phyloP scores from a whole-genome alignment of 768 basidiomycete genomes.

The Lentinula aciculospora region DNA sequence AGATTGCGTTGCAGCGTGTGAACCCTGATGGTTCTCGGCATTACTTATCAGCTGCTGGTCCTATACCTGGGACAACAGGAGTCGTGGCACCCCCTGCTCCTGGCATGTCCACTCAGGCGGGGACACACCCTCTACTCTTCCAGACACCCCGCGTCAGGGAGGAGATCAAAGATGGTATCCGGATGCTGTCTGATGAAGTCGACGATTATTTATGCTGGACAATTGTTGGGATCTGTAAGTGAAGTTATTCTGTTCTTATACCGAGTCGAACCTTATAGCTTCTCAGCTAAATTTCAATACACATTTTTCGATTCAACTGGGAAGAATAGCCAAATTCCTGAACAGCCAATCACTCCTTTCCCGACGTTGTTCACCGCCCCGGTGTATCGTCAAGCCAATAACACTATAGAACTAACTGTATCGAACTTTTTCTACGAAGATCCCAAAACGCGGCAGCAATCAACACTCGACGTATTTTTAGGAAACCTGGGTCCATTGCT shows the following conservation, averaged over 20 bases:
- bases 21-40: constrained; percentile 79
- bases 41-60: constrained; percentile 86
- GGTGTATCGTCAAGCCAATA: constrained; percentile 59
- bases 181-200: constrained; percentile 78
- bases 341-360: constrained; percentile 82
- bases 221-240: constrained; percentile 89
- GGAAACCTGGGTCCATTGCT: constrained; percentile 84
- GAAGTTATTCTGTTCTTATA: constrained; percentile 8
- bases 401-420: constrained; percentile 78
- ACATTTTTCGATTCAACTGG: constrained; percentile 91
- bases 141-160: constrained; percentile 76
- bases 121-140: constrained; percentile 78
- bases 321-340: constrained; percentile 70
- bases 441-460: constrained; percentile 53
- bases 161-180: constrained; percentile 73
- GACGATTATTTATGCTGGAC: constrained; percentile 97
- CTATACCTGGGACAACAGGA: constrained; percentile 71
- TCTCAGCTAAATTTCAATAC: constrained; percentile 84
- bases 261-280: constrained; percentile 11
- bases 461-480: constrained; percentile 83
- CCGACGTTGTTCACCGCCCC: constrained; percentile 83
- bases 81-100: constrained; percentile 65
- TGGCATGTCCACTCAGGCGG: constrained; percentile 70
- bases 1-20: constrained; percentile 84
- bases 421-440: constrained; percentile 87